Conservation (phyloP, 768 basidiomycete species). For the Phanerodontia chrysosporium region DNA sequence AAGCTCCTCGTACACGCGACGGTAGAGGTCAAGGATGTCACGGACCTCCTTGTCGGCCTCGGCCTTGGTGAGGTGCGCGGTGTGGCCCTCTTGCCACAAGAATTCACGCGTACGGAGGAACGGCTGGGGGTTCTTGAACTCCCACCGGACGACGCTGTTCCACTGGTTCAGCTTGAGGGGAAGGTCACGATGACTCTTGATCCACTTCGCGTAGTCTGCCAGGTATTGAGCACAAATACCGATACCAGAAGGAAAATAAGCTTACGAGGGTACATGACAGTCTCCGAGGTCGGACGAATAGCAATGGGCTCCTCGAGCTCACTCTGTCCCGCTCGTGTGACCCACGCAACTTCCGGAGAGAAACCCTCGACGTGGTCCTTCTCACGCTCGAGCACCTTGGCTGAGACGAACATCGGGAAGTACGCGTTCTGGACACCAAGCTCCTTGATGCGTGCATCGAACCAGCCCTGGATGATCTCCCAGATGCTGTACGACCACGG, state of each 20-base stretch:
- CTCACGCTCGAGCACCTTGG: slow-evolving; percentile 89
- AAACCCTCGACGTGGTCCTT: slow-evolving; percentile 99
- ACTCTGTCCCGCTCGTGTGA: slow-evolving; percentile 91
- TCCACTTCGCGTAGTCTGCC: slow-evolving; percentile 97
- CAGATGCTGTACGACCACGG: slow-evolving; percentile 98
- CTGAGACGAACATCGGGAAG: slow-evolving; percentile 98
- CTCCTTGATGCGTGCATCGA: slow-evolving; percentile 87
- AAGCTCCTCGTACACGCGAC: slow-evolving; percentile 92
- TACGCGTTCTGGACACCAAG: slow-evolving; percentile 96
- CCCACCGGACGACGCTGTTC: slow-evolving; percentile 99
- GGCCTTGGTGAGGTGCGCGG: slow-evolving; percentile 81
- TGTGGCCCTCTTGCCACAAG: slow-evolving; percentile 99
- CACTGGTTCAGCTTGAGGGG: slow-evolving; percentile 97
- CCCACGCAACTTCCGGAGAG: slow-evolving; percentile 99
- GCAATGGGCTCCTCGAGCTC: slow-evolving; percentile 97
- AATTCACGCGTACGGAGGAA: slow-evolving; percentile 99
- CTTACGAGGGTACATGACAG: slow-evolving; percentile 98
- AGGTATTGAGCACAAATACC: not conserved
- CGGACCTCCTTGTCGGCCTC: slow-evolving; percentile 92
- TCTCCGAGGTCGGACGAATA: slow-evolving; percentile 97
- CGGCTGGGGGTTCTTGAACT: slow-evolving; percentile 99
- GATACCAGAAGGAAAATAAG: slow-evolving; percentile 5
- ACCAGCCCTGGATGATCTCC: slow-evolving; percentile 97
- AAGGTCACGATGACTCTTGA: slow-evolving; percentile 93
- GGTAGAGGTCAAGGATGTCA: slow-evolving; percentile 94